A percentile compares a stretch with the other conserved stretches of the same genome.
These are phyloP conservation scores for Metschnikowia cubensis DNA, from an alignment of 805 yeast genomes.

Conservation along the genomic window DNA sequence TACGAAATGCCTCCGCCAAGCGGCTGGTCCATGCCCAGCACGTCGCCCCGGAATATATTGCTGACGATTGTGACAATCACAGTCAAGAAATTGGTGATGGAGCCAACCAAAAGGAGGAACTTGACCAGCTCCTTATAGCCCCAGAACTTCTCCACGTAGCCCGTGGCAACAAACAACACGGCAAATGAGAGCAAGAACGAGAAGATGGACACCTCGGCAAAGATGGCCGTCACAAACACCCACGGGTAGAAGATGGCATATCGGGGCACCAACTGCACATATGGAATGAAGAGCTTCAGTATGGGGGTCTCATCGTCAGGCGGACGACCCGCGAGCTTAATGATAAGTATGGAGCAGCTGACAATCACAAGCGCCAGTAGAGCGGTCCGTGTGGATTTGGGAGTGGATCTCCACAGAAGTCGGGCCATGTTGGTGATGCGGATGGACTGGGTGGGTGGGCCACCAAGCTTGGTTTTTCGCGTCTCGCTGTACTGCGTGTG, in stretches of 20 bases:
- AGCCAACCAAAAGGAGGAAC: slow-evolving; percentile 51
- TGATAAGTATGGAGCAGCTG: slow-evolving; percentile 38
- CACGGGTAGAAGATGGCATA: slow-evolving; percentile 55
- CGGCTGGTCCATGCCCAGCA: slow-evolving; percentile 39
- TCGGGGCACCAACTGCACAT: slow-evolving; percentile 61
- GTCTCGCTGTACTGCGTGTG: no score
- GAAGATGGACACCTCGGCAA: slow-evolving; percentile 53
- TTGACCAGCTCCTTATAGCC: slow-evolving; percentile 45
- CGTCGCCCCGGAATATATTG: slow-evolving; percentile 33
- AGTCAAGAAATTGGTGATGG: slow-evolving; percentile 52
- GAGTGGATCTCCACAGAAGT: slow-evolving; percentile 23
- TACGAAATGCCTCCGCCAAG: slow-evolving; percentile 51
- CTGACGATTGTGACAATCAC: slow-evolving; percentile 40
- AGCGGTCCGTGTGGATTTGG: slow-evolving; percentile 47
- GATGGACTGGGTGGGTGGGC: background rate
- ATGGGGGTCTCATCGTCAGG: slow-evolving; percentile 14
- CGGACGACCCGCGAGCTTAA: slow-evolving; percentile 26
- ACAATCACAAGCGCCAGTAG: slow-evolving; percentile 36
- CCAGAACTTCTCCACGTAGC: slow-evolving; percentile 52
- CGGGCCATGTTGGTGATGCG: slow-evolving; percentile 9
- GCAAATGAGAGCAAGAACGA: slow-evolving; percentile 39
- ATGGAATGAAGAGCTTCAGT: slow-evolving; percentile 49
- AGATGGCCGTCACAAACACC: slow-evolving; percentile 61
- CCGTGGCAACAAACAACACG: slow-evolving; percentile 38
- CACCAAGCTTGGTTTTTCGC: background rate